Base-by-base conservation (phyloP, 2,329 filamentous ascomycete genomes). In the Clarireedia monteithiana region DNA sequence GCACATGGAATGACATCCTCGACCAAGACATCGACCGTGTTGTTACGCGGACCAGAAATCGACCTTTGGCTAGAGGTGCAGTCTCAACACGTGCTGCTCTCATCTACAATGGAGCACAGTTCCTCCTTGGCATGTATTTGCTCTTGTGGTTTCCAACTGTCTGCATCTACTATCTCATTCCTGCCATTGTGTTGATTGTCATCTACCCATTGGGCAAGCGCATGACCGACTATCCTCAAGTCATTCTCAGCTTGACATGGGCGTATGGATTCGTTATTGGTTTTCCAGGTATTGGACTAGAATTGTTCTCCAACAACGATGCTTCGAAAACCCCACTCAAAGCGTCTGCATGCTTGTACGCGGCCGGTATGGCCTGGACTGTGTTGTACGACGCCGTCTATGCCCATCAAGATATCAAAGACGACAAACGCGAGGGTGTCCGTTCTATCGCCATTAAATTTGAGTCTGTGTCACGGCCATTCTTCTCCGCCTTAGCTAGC, bases 381-480 rank as follows among this genome's bases (percentile, higher is more conserved):
- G 26, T 60, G 2, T 49, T 54, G 14, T 56, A 53, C 30, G 58
- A 60, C 36, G 40, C 42, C 15, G 36, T 60, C 2, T 58, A 60
- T 40, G 53, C 56, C 27, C 45, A 48, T 34, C 58, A 60, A 15
- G 58, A 58, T 46, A 39, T 48, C 6, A 5, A 27, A 15, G 58
- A 56, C n/a, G 58, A 58, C 36, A 17, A 47, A 14, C 54, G 53
- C 17, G 58, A 51, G 9, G 58, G 58, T 2, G 48, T 57, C 5
- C 36, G 38, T 15, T 48, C 47, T 17, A n/a, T 59, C 6, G 54
- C 55, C 3, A 52, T 55, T 14, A 23, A n/a, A 6, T 40, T 52
- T 20, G 39, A 34, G 9, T 42, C 50, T 36, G 17, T 46, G 6
- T 45, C 46, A 15, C 46, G 48, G n/a, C 15, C 23, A 9, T 17